These are phyloP conservation scores for Rhodotorula sp. DNA, from an alignment of 1,284 basidiomycete genomes.

Conservation along the genomic window DNA sequence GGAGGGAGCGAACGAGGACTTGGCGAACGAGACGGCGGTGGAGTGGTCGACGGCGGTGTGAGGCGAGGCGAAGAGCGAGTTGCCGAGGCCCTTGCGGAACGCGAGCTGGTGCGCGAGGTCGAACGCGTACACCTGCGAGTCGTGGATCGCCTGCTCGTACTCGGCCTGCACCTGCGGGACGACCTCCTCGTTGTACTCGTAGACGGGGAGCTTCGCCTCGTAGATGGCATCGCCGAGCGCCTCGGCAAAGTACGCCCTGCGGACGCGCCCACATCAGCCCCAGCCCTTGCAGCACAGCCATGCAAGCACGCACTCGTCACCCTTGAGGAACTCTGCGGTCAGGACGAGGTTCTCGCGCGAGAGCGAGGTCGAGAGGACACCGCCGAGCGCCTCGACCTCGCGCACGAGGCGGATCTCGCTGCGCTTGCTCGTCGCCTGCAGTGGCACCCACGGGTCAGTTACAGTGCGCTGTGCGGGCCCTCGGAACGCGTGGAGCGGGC, in stretches of 20 bases:
- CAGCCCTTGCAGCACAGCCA: no score
- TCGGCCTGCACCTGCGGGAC: constrained; percentile 73
- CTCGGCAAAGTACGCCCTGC: constrained; percentile 80
- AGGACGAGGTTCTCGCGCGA: constrained; percentile 87
- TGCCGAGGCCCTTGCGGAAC: constrained; percentile 86
- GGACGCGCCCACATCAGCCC: not conserved
- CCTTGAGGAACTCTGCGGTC: constrained; percentile 91
- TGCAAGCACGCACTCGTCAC: constrained; percentile 76
- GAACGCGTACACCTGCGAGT: constrained; percentile 67
- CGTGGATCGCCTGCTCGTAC: constrained; percentile 61
- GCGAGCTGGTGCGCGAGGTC: constrained; percentile 84
- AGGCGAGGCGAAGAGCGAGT: constrained; percentile 77
- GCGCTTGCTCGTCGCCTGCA: constrained; percentile 74
- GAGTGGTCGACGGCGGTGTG: constrained; percentile 65
- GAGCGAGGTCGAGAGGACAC: constrained; percentile 81
- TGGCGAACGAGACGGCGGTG: constrained; percentile 68
- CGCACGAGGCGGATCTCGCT: constrained; percentile 88
- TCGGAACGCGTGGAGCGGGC: not conserved
- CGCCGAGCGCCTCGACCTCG: constrained; percentile 92
- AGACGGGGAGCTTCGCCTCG: constrained; percentile 76
- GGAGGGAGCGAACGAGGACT: constrained; percentile 65
- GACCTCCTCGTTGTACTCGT: constrained; percentile 85
- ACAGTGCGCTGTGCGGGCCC: not conserved
- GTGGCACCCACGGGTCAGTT: not conserved
- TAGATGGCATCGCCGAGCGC: constrained; percentile 79